phyloP scores from a whole-genome alignment of 2,329 filamentous ascomycete species.

The Phoma sp. region DNA sequence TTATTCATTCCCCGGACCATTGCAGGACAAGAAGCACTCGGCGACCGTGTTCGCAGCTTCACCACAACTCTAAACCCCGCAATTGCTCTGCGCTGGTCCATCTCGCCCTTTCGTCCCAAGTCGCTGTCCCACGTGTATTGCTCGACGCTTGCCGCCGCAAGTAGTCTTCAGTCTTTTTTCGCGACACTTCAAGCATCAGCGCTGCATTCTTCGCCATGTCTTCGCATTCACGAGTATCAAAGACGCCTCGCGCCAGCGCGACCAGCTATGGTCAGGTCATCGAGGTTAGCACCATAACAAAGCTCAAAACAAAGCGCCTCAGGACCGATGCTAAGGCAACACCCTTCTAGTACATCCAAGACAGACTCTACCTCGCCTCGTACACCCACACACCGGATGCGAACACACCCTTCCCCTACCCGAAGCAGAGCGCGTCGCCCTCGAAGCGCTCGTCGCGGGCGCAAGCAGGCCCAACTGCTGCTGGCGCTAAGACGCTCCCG shows the following conservation, averaged over 20 bases:
- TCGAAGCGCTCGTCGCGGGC: slow-evolving; percentile 76
- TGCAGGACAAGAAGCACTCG: slow-evolving; percentile 25
- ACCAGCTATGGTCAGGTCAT: slow-evolving; percentile 84
- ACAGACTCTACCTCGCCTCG: slow-evolving; percentile 92
- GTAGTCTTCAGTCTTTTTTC: slow-evolving; percentile 12
- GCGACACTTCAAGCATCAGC: background rate
- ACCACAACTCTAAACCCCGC: slow-evolving; percentile 17
- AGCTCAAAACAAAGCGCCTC: slow-evolving; percentile 32
- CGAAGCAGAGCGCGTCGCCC: slow-evolving; percentile 71
- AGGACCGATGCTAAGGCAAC: slow-evolving; percentile 21
- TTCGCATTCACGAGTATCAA: slow-evolving; percentile 37
- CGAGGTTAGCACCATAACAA: slow-evolving; percentile 76
- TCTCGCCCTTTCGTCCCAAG: slow-evolving; percentile 29
- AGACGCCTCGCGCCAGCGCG: slow-evolving; percentile 41
- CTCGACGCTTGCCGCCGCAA: slow-evolving; percentile 21
- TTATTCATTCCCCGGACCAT: slow-evolving; percentile 40
- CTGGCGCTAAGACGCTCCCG: slow-evolving; percentile 61
- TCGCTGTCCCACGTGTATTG: slow-evolving; percentile 17
- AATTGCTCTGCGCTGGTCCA: slow-evolving; percentile 25
- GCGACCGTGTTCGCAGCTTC: slow-evolving; percentile 32
- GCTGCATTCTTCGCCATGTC: slow-evolving; percentile 23
- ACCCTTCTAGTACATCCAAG: slow-evolving; percentile 57
- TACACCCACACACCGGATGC: slow-evolving; percentile 83
- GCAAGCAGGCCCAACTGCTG: slow-evolving; percentile 63
- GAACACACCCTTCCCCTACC: slow-evolving; percentile 87